A percentile compares a stretch with the other conserved stretches of the same genome.
Conservation (phyloP, 1,284 basidiomycete genomes). For the Wallemia hederae region DNA sequence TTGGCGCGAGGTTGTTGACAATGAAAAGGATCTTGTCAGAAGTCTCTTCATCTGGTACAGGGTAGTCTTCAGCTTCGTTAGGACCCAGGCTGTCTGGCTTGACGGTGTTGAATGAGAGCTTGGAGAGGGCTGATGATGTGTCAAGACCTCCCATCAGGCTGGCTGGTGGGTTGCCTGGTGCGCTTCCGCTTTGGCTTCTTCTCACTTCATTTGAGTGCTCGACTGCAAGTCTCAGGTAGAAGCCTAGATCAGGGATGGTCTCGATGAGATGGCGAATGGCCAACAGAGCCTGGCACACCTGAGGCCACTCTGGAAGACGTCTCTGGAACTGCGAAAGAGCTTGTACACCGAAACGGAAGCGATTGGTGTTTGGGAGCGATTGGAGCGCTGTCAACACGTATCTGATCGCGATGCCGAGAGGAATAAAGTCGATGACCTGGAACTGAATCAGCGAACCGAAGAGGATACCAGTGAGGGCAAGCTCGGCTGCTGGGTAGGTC, state of each 20-base stretch:
- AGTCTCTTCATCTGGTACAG: constrained; percentile 49
- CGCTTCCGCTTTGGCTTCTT: neutral
- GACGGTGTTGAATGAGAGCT: constrained; percentile 39
- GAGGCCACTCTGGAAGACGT: constrained; percentile 73
- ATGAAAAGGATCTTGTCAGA: constrained; percentile 93
- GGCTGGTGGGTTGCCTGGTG: too few species aligned
- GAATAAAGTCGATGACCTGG: constrained; percentile 76
- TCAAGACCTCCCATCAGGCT: neutral
- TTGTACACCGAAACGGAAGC: constrained; percentile 87
- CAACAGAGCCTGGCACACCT: constrained; percentile 64
- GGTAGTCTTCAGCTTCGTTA: constrained; percentile 23
- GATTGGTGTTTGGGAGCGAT: constrained; percentile 49
- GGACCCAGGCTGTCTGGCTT: constrained; percentile 27
- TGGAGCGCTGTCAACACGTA: constrained; percentile 85
- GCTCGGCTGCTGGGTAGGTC: constrained; percentile 74
- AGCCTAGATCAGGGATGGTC: constrained; percentile 52
- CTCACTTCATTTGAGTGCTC: neutral
- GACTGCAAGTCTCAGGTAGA: neutral
- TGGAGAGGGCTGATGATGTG: constrained; percentile 2
- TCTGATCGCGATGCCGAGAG: constrained; percentile 84
- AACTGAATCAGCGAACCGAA: constrained; percentile 91
- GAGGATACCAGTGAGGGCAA: constrained; percentile 82
- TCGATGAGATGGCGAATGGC: constrained; percentile 66
- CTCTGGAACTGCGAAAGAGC: constrained; percentile 67
- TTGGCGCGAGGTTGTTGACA: constrained; percentile 87